phyloP scores from a whole-genome alignment of 352 stramenopile species.

The Phytophthora tubulina region DNA sequence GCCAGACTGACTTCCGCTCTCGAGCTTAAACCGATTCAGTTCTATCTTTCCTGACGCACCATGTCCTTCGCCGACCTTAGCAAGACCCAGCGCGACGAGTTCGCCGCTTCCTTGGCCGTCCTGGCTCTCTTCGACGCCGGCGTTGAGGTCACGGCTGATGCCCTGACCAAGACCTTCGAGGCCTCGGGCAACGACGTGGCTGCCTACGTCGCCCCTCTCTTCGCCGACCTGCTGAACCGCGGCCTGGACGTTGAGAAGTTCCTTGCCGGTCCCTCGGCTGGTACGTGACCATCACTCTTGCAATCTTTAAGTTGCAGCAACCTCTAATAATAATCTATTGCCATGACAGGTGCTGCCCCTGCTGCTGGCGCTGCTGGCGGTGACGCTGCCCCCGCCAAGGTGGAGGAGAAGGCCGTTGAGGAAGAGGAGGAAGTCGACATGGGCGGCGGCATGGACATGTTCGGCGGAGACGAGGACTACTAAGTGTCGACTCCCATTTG shows the following conservation, averaged over 20 bases:
- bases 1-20: constrained; percentile 79
- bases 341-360: constrained; percentile 57
- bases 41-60: constrained; percentile 70
- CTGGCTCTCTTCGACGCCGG: constrained; percentile 82
- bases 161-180: constrained; percentile 74
- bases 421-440: constrained; percentile 91
- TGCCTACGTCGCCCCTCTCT: constrained; percentile 84
- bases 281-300: constrained; percentile 44
- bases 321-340: not conserved
- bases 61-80: constrained; percentile 89
- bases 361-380: constrained; percentile 59
- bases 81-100: constrained; percentile 87
- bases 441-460: constrained; percentile 89
- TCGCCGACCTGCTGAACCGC: constrained; percentile 82
- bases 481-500: constrained; percentile 47
- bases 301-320: constrained; percentile 1
- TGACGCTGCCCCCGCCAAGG: constrained; percentile 56
- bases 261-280: constrained; percentile 87
- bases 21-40: constrained; percentile 92
- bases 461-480: constrained; percentile 89
- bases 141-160: constrained; percentile 83
- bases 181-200: constrained; percentile 85
- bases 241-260: constrained; percentile 91
- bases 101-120: constrained; percentile 85
- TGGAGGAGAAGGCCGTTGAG: constrained; percentile 74